Base-by-base conservation (phyloP, 805 yeast genomes). In the Blastobotrys parvus region DNA sequence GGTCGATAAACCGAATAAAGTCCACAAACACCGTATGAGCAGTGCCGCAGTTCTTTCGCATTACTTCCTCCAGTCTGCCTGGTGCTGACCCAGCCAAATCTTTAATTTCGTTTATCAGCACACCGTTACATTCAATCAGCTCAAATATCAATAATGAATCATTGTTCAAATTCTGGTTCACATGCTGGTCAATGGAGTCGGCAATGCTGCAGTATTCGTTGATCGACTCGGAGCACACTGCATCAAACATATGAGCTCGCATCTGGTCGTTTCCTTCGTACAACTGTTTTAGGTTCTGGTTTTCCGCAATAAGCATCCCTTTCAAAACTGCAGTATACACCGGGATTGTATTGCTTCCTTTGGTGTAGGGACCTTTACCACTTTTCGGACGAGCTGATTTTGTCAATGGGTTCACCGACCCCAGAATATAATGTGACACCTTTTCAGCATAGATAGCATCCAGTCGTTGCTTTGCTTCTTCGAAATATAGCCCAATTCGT, bases 61-160 rank as follows among this genome's bases (percentile, higher is more conserved):
- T 49, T 30, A 46, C 51, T 37, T 45, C 43, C 39, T 34, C 27
- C 44, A 45, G 47, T 51, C 36, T 32, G 37, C 52, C 17, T 45
- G 50, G 52, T 49, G 27, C 43, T 39, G 34, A 34, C 38, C 38
- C 13, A 60, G 55, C 35, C 53, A 56, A 20, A 58, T 57, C 25
- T 57, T 58, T 19, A 65, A 48, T 40, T 1, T 65, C 51, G n/a
- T 61, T 57, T 19, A 58, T 52, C 2, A 73, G 57, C 20, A 59
- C 58, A 21, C 61, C 61, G 4, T 67, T 59, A 45, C 68, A 62
- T 42, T 80, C 84, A 13, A 78, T 67, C 20, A 82, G 54, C 51
- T 82, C 88, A 60, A 77, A 78, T 18, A 70, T 66, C 43, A 77
- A 60, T 8, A 77, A 56, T 2, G 78, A 77, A 46, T 77, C 75